phyloP scores from a whole-genome alignment of 805 yeast species.

The Candida ulmi region DNA sequence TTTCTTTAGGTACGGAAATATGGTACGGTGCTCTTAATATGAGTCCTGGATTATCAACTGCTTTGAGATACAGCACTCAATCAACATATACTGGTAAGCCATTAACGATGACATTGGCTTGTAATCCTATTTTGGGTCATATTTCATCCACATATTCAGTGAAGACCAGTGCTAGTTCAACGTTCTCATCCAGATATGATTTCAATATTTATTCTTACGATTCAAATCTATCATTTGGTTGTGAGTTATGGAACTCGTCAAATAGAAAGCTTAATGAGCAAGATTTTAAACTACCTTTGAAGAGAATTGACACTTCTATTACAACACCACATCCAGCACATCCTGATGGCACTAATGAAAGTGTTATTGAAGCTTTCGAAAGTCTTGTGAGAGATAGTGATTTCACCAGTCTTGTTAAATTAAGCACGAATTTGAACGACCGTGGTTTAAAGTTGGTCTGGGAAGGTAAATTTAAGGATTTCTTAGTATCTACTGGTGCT shows the following conservation, averaged over 20 bases:
- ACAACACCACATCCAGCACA: conserved; percentile 26
- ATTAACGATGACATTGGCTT: conserved; percentile 75
- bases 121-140: conserved; percentile 88
- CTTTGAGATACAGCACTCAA: conserved; percentile 78
- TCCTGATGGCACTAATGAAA: conserved; percentile 28
- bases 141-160: conserved; percentile 84
- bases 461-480: conserved; percentile 85
- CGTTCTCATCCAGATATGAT: conserved; percentile 80
- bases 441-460: conserved; percentile 61
- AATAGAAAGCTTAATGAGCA: conserved; percentile 13
- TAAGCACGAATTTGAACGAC: conserved; percentile 64
- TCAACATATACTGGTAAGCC: conserved; percentile 88
- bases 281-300: conserved; percentile 3
- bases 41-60: conserved; percentile 87
- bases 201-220: conserved; percentile 89
- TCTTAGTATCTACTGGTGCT: conserved; percentile 71
- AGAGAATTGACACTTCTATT: conserved; percentile 22
- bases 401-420: conserved; percentile 67
- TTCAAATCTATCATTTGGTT: conserved; percentile 80
- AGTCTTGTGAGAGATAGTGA: conserved; percentile 44
- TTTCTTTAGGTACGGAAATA: conserved; percentile 76
- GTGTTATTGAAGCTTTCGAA: conserved; percentile 47
- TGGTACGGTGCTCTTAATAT: conserved; percentile 83
- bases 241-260: conserved; percentile 64
- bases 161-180: conserved; percentile 66